phyloP scores from a whole-genome alignment of 179 eudicot species.

The Spinacia oleracea region DNA sequence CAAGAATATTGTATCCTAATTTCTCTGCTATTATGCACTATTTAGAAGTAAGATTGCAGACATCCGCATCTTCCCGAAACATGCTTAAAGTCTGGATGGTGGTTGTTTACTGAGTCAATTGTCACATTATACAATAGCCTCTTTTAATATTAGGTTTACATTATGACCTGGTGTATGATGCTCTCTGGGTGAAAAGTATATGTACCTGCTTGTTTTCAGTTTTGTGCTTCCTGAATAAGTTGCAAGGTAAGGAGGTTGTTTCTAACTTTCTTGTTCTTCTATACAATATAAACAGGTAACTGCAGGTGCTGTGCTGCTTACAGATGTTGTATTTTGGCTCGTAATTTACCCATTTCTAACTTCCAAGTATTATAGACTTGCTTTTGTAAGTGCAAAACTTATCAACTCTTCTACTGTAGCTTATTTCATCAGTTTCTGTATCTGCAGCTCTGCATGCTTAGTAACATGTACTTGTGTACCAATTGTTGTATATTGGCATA shows the following conservation, averaged over 20 bases:
- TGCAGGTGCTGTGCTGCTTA: constrained; percentile 80
- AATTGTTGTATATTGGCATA: not conserved
- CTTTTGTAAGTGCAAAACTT: constrained; percentile 54
- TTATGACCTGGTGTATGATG: not conserved
- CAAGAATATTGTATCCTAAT: not conserved
- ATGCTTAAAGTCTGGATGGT: not conserved
- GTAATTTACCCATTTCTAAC: constrained; percentile 68
- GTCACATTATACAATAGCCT: not conserved
- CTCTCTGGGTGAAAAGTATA: not conserved
- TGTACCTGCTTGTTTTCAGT: not conserved
- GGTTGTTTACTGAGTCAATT: not conserved
- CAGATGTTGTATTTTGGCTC: constrained; percentile 84
- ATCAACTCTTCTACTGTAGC: not conserved
- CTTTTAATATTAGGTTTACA: not conserved
- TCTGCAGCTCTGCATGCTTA: not conserved
- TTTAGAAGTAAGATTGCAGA: not conserved
- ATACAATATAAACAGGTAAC: constrained; percentile 44
- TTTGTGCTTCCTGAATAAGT: not conserved
- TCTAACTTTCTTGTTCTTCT: constrained; percentile 16
- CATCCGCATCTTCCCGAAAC: not conserved
- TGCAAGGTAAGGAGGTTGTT: not conserved
- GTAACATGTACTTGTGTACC: constrained; percentile 1
- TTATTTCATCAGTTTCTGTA: not conserved
- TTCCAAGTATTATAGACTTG: constrained; percentile 34
- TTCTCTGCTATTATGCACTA: not conserved